Evolutionary conservation across 2,329 filamentous ascomycete genomes (phyloP).

Genomic region (Aspergillus chevalieri): DNA sequence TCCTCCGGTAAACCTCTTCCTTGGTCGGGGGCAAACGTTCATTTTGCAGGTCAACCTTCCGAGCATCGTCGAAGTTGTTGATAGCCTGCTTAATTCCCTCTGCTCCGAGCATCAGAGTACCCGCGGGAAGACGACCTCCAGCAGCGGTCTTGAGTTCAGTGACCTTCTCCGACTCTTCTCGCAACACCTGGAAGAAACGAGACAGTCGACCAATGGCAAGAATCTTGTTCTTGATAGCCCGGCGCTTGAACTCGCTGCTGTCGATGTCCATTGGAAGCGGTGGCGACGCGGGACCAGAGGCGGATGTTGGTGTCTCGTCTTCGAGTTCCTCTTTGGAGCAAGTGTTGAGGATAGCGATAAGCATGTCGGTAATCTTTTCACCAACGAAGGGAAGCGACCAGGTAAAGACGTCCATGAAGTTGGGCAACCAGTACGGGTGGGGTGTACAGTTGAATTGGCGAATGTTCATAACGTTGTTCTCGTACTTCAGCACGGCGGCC

Average conservation of each 20-base stretch:
- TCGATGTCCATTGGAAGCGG: slow-evolving; percentile 69
- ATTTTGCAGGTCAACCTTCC: slow-evolving; percentile 95
- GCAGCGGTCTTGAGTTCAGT: slow-evolving; percentile 96
- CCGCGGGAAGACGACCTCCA: slow-evolving; percentile 84
- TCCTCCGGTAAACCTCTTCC: slow-evolving; percentile 81
- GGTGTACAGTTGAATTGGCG: slow-evolving; percentile 99
- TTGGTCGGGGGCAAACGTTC: slow-evolving; percentile 87
- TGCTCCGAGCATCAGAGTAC: slow-evolving; percentile 94
- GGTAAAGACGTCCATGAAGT: slow-evolving; percentile 99
- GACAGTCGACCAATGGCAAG: slow-evolving; percentile 93
- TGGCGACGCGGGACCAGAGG: slow-evolving; percentile 67
- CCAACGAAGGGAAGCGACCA: slow-evolving; percentile 98
- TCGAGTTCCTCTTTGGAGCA: slow-evolving; percentile 99
- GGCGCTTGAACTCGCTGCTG: slow-evolving; percentile 86
- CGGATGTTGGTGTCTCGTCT: slow-evolving; percentile 74
- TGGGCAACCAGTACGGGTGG: slow-evolving; percentile 97
- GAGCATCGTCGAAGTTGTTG: slow-evolving; percentile 89
- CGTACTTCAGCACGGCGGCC: slow-evolving; percentile 95
- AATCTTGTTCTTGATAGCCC: slow-evolving; percentile 99
- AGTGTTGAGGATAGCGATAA: slow-evolving; percentile 95
- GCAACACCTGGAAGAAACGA: slow-evolving; percentile 94
- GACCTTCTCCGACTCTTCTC: slow-evolving; percentile 93
- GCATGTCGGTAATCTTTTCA: slow-evolving; percentile 99
- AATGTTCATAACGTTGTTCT: slow-evolving; percentile 99
- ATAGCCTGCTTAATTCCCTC: slow-evolving; percentile 99